Conservation (phyloP, 805 yeast genomes). For the Saccharomyces paradoxus region DNA sequence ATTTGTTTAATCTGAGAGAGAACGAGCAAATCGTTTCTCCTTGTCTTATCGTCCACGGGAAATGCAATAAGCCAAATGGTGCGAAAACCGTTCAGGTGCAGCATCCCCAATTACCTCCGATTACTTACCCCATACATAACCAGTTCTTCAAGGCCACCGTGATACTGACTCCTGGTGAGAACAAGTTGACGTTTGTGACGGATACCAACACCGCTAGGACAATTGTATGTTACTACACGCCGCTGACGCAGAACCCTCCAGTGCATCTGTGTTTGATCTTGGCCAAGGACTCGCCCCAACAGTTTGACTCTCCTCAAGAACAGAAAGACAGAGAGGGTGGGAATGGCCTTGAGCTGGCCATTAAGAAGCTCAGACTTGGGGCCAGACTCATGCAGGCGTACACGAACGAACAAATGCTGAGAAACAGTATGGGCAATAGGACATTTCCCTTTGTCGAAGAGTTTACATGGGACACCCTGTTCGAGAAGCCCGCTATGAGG, state of each 20-base stretch:
- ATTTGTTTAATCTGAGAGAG: conserved; percentile 30
- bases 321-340: conserved; percentile 45
- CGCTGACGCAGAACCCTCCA: conserved; percentile 59
- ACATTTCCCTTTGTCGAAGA: conserved; percentile 71
- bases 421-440: conserved; percentile 70
- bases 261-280: conserved; percentile 71
- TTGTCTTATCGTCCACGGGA: conserved; percentile 43
- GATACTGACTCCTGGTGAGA: conserved; percentile 63
- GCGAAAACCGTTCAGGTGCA: conserved; percentile 37
- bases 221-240: conserved; percentile 41
- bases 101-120: conserved; percentile 48
- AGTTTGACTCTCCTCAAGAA: conserved; percentile 57
- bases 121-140: conserved; percentile 57
- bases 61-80: conserved; percentile 20
- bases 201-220: conserved; percentile 34
- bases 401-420: conserved; percentile 81
- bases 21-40: conserved; percentile 39
- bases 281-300: conserved; percentile 65
- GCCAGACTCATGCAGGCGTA: conserved; percentile 86
- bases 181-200: conserved; percentile 42
- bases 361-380: conserved; percentile 67
- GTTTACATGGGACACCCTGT: conserved; percentile 44
- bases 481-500: conserved; percentile 33
- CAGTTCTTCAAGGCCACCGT: conserved; percentile 70
- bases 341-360: conserved; percentile 60